phyloP scores from a whole-genome alignment of 257 asterid genomes.

The Voacanga thouarsii region DNA sequence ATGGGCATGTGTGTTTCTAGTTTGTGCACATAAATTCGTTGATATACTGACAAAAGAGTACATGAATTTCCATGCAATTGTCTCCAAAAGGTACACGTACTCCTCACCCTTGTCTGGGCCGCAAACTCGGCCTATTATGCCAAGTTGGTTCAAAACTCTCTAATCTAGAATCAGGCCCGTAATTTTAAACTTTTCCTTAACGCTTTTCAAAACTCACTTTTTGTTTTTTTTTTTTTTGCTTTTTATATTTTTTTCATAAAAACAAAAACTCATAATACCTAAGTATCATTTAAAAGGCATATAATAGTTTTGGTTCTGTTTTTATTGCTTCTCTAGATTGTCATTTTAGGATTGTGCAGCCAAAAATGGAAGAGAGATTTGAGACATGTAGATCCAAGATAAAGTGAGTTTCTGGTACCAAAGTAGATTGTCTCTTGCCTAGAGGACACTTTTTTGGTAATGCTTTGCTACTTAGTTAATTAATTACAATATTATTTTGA shows the following conservation, averaged over 20 bases:
- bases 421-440: constrained; percentile 5
- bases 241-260: too few species aligned
- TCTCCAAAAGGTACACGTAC: constrained; percentile 22
- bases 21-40: constrained; percentile 1
- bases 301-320: too few species aligned
- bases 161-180: background rate
- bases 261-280: too few species aligned
- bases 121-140: background rate
- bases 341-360: background rate
- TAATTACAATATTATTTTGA: background rate
- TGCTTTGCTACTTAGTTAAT: background rate
- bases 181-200: background rate
- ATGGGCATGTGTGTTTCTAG: constrained; percentile 18
- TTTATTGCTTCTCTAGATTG: background rate
- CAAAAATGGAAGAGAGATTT: background rate
- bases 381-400: constrained; percentile 7
- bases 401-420: background rate
- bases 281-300: too few species aligned
- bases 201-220: background rate
- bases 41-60: constrained; percentile 23
- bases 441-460: background rate
- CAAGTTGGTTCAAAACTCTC: background rate
- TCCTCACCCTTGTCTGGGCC: constrained; percentile 10
- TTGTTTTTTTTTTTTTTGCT: too few species aligned
- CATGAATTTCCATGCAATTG: constrained; percentile 28